Evolutionary conservation across 352 stramenopile species (phyloP).

Genomic region (Blastocystis sp.): DNA sequence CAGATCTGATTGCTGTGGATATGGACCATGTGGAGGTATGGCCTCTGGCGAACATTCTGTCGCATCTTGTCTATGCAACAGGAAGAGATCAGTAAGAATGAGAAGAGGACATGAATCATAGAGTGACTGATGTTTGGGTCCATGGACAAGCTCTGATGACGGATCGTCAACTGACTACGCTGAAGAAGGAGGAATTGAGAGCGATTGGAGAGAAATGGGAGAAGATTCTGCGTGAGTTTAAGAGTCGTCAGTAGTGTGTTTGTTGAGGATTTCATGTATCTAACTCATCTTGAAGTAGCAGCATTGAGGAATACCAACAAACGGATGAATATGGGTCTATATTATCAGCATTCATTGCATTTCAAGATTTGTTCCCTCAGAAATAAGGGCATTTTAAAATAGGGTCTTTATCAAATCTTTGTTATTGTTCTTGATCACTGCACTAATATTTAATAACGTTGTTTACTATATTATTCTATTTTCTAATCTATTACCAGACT

Average conservation of each 20-base stretch:
- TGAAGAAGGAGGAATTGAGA: constrained; percentile 71
- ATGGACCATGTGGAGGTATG: constrained; percentile 77
- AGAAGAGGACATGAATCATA: constrained; percentile 54
- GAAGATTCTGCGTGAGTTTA: constrained; percentile 61
- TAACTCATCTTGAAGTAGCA: no score
- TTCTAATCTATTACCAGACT: no score
- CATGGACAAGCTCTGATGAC: constrained; percentile 75
- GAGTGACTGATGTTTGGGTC: constrained; percentile 80
- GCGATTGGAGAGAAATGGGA: constrained; percentile 64
- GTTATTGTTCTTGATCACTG: no score
- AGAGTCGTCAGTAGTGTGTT: not conserved
- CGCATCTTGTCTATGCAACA: constrained; percentile 77
- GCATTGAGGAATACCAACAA: no score
- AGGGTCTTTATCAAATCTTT: no score
- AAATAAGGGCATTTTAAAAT: no score
- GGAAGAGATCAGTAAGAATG: constrained; percentile 70
- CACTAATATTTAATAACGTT: no score
- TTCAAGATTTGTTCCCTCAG: no score
- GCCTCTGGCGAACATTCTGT: constrained; percentile 78
- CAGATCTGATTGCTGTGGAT: constrained; percentile 75
- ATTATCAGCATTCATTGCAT: no score
- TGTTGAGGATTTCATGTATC: constrained; percentile 76
- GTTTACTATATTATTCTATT: no score
- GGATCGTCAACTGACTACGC: constrained; percentile 73
- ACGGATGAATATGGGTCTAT: no score